Evolutionary conservation across 2,329 filamentous ascomycete species (phyloP), one percentile per base, ranked within the genome.

Genomic region (Alternaria brassicicola): DNA sequence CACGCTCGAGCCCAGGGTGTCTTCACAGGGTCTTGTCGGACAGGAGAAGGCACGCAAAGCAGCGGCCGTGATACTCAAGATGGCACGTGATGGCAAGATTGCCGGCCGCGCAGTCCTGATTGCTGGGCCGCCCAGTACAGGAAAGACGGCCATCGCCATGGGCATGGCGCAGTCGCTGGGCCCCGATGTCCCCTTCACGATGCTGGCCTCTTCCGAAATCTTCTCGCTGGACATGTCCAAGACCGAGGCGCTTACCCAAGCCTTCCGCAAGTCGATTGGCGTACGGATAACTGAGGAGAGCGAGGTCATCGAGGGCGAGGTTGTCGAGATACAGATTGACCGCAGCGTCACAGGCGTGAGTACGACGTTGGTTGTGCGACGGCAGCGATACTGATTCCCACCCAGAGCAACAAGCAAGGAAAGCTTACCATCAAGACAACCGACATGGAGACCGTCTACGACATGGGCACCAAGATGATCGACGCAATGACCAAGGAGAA

Each of bases 401-500:
- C 2, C 39, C 55, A 86, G 84, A 92, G 91, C 67, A 96, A 95
- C 73, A 99, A 98, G 84, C 94, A 97, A 84, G 95, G 95, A 73
- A 99, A 99, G 81, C 88, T 99, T 65, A 99, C 95, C 19, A 97
- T 99, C 82, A 99, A 99, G 82, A 99, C 95, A 10, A 98, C 94
- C 57, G 95, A 99, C 78, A 99, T 99, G 95, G 95, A 99, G 80
- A 97, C 95, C 12, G 91, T 99, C 66, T 99, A 98, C 81, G 95
- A 99, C 74, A 97, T 99, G 93, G 95, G 95, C 65, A 94, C 91
- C 67, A 98, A 98, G 82, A 98, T 99, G 95, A 99, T 99, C 67
- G 95, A 99, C 76, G 93, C 93, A 65, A 97, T 99, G 93, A 97
- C 93, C 67, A 98, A 98, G 81, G 95, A 99, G 83, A 94, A 96